Conservation (phyloP, 2,329 filamentous ascomycete genomes). For the Ceratocystis alfenasii region DNA sequence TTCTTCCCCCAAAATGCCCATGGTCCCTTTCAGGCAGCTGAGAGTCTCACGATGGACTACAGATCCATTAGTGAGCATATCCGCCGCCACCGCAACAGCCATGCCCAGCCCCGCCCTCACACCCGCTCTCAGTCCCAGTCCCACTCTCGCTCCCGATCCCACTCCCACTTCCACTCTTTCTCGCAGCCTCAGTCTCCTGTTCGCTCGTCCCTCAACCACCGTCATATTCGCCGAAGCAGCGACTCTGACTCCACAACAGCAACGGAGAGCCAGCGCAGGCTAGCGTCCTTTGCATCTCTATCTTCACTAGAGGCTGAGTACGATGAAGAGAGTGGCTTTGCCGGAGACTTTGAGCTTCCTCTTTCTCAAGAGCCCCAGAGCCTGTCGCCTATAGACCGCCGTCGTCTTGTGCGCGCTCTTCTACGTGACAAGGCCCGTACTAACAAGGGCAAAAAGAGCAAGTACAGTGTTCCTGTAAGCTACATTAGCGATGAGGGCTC, state of each 20-base stretch:
- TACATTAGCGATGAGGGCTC: neutral
- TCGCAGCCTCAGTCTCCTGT: neutral
- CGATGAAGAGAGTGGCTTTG: neutral
- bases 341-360: neutral
- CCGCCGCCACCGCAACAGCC: neutral
- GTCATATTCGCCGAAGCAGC: neutral
- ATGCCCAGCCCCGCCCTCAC: neutral
- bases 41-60: neutral
- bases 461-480: conserved; percentile 8
- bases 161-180: neutral
- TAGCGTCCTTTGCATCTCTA: neutral
- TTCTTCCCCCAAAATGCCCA: neutral
- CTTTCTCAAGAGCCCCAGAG: conserved; percentile 4
- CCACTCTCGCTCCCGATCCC: neutral
- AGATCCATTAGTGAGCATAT: neutral
- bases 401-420: neutral
- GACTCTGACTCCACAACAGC: neutral
- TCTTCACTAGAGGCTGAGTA: neutral
- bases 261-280: neutral
- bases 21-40: neutral
- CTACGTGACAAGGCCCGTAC: conserved; percentile 2
- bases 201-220: neutral
- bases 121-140: neutral
- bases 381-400: neutral
- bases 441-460: conserved; percentile 14